Base-by-base conservation (phyloP, 1,284 basidiomycete species). In the Apiotrichum gamsii region DNA sequence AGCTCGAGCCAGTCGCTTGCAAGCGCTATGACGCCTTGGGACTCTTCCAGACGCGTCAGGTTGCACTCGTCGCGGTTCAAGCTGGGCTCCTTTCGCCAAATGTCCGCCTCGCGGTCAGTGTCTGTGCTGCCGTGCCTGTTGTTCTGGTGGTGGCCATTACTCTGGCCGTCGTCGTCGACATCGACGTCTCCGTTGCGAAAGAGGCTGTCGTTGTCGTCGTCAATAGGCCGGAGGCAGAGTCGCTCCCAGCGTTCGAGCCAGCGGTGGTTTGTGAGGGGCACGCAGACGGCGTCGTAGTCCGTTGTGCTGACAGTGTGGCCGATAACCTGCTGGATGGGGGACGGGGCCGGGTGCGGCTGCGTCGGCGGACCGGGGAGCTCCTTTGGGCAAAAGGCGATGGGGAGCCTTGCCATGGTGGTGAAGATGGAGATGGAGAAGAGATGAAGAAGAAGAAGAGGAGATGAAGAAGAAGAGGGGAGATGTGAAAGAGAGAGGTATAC, bases 1-100 rank as follows among this genome's bases (percentile, higher is more conserved):
- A 98, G 78, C 69, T 96, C 90, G 11, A 99, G 77, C 95, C 95
- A 99, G 50, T 89, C 87, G 14, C 90, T 90, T 9, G 86, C 78
- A 61, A 95, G 78, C 3, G 79, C 85, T 16, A 87, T 80, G 19
- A 89, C 76, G 29, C 79, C 79, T 50, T 87, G 83, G 2, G 87
- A 83, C 67, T 98, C 93, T 67, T 94, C 90, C 85, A 94, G 76
- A 49, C 85, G 76, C 9, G 85, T 87, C 39, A 97, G 79, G 50
- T 88, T 95, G 51, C 96, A 84, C 72, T 98, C 95, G 46, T 87
- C 85, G 31, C 79, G 75, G 61, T 79, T 70, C 70, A 96, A 93
- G 24, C 77, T 81, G 18, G 90, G 90, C 18, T 82, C 80, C 44
- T 80, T 77, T 60, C 94, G 80, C 95, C 95, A 98, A 15, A 76